Conservation (phyloP, 352 stramenopile genomes). For the Phytophthora melonis region DNA sequence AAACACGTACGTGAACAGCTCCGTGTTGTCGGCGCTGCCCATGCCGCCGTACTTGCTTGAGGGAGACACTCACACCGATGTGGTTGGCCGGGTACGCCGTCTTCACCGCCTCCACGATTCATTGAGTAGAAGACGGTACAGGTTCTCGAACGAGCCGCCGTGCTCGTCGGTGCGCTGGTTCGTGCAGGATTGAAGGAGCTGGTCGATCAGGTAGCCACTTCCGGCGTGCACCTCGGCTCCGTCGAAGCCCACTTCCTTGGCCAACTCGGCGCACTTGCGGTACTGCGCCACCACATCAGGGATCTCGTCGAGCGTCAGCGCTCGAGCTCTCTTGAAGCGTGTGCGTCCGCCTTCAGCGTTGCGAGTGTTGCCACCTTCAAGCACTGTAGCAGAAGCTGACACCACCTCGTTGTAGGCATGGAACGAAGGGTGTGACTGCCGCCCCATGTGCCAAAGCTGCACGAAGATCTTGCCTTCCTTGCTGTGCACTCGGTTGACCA, state of each 20-base stretch:
- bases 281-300: constrained; percentile 80
- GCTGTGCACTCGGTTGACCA: constrained; percentile 70
- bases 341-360: constrained; percentile 32
- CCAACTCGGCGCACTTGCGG: constrained; percentile 57
- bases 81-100: constrained; percentile 37
- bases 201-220: constrained; percentile 92
- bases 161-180: constrained; percentile 88
- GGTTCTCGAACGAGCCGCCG: constrained; percentile 85
- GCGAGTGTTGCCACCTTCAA: constrained; percentile 34
- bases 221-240: constrained; percentile 62
- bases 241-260: constrained; percentile 81
- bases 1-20: constrained; percentile 52
- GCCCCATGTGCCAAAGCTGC: constrained; percentile 89
- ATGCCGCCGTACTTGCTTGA: constrained; percentile 44
- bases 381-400: constrained; percentile 40
- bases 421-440: constrained; percentile 63
- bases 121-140: too few relatives aligned
- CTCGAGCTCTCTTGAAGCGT: constrained; percentile 31
- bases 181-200: constrained; percentile 49
- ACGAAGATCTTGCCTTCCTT: constrained; percentile 79
- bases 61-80: constrained; percentile 44
- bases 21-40: constrained; percentile 40
- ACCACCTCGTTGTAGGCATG: constrained; percentile 62
- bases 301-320: constrained; percentile 41
- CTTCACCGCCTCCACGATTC: constrained; percentile 64